These are phyloP conservation scores for Ophiosphaerella korrae DNA, from an alignment of 2,329 filamentous ascomycete genomes.

Conservation along the genomic window DNA sequence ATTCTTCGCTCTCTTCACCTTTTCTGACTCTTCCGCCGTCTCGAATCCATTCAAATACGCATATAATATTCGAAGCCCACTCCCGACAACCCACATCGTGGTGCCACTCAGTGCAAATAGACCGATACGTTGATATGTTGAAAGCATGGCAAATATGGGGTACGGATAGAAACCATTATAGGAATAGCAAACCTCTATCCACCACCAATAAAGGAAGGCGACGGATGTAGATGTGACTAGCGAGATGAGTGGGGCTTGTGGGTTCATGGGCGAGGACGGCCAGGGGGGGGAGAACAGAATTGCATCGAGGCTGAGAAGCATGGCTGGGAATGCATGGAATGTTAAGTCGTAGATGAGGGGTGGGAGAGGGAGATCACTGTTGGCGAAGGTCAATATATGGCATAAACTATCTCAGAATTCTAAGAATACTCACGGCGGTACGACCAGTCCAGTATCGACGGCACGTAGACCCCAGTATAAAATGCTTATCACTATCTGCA, in stretches of 20 bases:
- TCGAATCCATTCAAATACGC: conserved; percentile 64
- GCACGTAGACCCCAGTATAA: conserved; percentile 74
- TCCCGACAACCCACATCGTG: conserved; percentile 73
- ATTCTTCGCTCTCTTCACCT: conserved; percentile 22
- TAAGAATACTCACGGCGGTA: conserved; percentile 45
- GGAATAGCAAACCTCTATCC: conserved; percentile 74
- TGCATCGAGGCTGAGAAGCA: conserved; percentile 68
- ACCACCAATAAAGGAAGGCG: conserved; percentile 74
- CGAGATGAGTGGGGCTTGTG: conserved; percentile 58
- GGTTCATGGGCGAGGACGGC: conserved; percentile 57
- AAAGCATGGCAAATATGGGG: conserved; percentile 75
- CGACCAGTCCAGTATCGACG: conserved; percentile 58
- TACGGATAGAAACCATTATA: conserved; percentile 81
- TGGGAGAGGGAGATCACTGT: conserved; percentile 37
- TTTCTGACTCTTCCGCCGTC: conserved; percentile 24
- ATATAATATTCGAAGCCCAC: conserved; percentile 72
- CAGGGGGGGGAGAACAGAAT: conserved; percentile 74
- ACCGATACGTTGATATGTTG: conserved; percentile 66
- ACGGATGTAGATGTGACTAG: conserved; percentile 63
- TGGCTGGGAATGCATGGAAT: conserved; percentile 61
- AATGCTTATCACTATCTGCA: conserved; percentile 72
- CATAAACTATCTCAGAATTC: too few relatives aligned
- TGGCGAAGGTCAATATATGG: too few relatives aligned
- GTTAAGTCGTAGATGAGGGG: conserved; percentile 57
- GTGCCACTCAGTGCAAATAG: conserved; percentile 73